Evolutionary conservation across 305 asterid genomes (phyloP).

Genomic region (Vinca major): DNA sequence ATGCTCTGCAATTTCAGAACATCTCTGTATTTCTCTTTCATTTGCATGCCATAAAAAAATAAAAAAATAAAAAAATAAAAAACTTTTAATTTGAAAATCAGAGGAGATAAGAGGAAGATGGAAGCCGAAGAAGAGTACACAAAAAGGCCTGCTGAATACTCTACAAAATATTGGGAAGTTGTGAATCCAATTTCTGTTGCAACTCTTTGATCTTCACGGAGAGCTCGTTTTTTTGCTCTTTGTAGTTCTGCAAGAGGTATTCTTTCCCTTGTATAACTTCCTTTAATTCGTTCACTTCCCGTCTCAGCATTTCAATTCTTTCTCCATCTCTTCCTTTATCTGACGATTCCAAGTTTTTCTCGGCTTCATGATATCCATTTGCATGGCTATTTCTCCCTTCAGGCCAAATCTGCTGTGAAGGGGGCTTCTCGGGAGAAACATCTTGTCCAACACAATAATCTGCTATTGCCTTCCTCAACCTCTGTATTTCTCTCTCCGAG

Average conservation of each 20-base stretch:
- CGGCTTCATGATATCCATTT: slow-evolving; percentile 47
- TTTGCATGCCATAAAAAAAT: neutral
- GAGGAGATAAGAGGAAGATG: slow-evolving; percentile 13
- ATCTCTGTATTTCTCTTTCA: neutral
- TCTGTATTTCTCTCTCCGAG: slow-evolving; percentile 84
- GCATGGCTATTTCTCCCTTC: slow-evolving; percentile 44
- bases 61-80: slow-evolving; percentile 8
- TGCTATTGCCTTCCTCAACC: slow-evolving; percentile 79
- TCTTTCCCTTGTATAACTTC: slow-evolving; percentile 83
- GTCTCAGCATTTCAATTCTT: slow-evolving; percentile 60
- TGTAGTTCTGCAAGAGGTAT: slow-evolving; percentile 73
- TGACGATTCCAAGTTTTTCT: slow-evolving; percentile 26
- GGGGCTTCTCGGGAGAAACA: slow-evolving; percentile 37
- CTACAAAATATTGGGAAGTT: slow-evolving; percentile 81
- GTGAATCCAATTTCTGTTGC: slow-evolving; percentile 83
- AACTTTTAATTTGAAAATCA: slow-evolving; percentile 22
- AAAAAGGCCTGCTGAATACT: slow-evolving; percentile 11
- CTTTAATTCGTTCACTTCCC: slow-evolving; percentile 66
- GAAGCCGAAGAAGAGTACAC: slow-evolving; percentile 36
- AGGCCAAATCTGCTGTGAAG: slow-evolving; percentile 51
- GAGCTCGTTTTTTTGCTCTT: slow-evolving; percentile 83
- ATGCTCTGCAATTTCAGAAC: neutral
- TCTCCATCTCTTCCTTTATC: slow-evolving; percentile 46
- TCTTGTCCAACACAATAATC: slow-evolving; percentile 59
- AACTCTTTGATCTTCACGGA: slow-evolving; percentile 66